Conservation (phyloP, 352 stramenopile genomes). For the Globisporangium iwayamae region DNA sequence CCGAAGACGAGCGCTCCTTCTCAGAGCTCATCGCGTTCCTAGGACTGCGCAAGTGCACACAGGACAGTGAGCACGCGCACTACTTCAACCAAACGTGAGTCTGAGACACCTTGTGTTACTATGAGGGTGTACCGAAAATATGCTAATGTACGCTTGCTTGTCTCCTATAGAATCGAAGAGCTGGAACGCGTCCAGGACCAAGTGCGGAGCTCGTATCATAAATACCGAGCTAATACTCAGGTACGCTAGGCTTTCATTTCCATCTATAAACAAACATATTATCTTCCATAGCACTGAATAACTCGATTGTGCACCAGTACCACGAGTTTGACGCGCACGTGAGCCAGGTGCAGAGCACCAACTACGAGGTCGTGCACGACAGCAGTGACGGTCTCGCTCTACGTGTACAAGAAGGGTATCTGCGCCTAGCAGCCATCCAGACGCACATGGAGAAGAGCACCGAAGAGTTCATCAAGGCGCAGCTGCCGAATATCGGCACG, state of each 20-base stretch:
- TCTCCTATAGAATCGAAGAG: constrained; percentile 39
- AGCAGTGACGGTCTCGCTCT: constrained; percentile 26
- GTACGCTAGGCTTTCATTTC: constrained; percentile 17
- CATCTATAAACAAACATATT: not conserved
- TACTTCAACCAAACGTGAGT: constrained; percentile 41
- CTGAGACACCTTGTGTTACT: not conserved
- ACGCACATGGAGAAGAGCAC: constrained; percentile 33
- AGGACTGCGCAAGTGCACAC: constrained; percentile 39
- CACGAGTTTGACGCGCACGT: constrained; percentile 41
- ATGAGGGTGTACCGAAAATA: not conserved
- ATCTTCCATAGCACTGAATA: not conserved
- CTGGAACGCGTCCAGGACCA: constrained; percentile 67
- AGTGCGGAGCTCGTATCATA: constrained; percentile 55
- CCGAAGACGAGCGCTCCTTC: constrained; percentile 14
- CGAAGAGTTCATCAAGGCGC: constrained; percentile 44
- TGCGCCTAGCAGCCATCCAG: constrained; percentile 33
- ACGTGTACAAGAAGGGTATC: constrained; percentile 43
- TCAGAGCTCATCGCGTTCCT: constrained; percentile 29
- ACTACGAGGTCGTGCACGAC: constrained; percentile 41
- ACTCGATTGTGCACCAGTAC: constrained; percentile 28
- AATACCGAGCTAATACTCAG: constrained; percentile 37
- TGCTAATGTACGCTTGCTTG: not conserved
- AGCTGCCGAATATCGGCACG: constrained; percentile 45
- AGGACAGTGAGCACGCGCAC: constrained; percentile 29
- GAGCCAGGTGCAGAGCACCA: constrained; percentile 41